Evolutionary conservation across 1,284 basidiomycete genomes (phyloP).

Genomic region (Inonotus hispidus): DNA sequence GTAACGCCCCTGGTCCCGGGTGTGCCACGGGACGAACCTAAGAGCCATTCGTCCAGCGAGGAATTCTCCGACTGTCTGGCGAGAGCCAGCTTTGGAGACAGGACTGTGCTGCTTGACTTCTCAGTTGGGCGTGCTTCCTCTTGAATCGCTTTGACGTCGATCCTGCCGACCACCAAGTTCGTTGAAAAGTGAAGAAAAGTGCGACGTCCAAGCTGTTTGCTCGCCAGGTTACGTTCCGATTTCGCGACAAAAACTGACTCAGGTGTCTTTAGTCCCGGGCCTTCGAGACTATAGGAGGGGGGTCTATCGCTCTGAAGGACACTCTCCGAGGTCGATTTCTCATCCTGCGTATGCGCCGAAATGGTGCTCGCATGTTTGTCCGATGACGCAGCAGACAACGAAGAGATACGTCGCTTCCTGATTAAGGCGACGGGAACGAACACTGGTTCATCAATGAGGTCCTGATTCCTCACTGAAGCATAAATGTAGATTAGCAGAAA

Average conservation of each 20-base stretch:
- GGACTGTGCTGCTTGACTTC: too few species aligned
- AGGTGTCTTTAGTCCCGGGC: background rate
- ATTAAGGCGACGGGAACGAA: conserved; percentile 1
- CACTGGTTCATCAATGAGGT: background rate
- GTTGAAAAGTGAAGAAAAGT: background rate
- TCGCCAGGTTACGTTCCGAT: background rate
- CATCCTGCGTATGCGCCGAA: background rate
- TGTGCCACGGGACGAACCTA: too few species aligned
- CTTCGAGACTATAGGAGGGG: background rate
- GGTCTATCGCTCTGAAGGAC: background rate
- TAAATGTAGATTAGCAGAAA: background rate
- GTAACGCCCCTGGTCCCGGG: too few species aligned
- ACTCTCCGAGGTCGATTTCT: background rate
- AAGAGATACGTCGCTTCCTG: background rate
- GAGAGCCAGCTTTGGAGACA: too few species aligned
- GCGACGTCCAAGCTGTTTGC: background rate
- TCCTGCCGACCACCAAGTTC: too few species aligned
- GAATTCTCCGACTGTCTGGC: too few species aligned
- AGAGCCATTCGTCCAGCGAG: too few species aligned
- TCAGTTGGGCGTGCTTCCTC: background rate
- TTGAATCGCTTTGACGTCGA: background rate
- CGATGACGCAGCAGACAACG: background rate
- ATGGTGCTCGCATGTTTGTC: background rate
- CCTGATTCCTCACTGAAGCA: conserved; percentile 2
- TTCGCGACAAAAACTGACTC: background rate